Evolutionary conservation across 768 basidiomycete species (phyloP).

Genomic region (Ramaria rubella): DNA sequence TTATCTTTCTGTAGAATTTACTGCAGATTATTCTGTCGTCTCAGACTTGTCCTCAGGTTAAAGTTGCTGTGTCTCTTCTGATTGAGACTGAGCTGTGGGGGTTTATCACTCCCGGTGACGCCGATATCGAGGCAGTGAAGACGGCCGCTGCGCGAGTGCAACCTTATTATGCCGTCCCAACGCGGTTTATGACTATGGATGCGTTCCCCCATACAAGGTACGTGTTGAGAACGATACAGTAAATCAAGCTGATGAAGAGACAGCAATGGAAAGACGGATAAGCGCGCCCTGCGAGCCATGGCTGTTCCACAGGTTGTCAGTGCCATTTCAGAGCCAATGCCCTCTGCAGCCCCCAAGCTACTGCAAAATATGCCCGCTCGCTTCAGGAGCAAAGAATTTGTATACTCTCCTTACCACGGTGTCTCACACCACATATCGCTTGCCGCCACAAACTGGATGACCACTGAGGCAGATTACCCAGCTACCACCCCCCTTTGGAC

Average conservation of each 20-base stretch:
- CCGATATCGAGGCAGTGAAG: conserved; percentile 33
- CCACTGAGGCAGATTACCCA: background rate
- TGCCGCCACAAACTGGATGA: conserved; percentile 1
- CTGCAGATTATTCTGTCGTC: too few species aligned
- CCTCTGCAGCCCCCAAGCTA: too few species aligned
- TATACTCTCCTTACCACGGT: background rate
- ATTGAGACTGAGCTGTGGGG: conserved; percentile 51
- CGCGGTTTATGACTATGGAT: conserved; percentile 36
- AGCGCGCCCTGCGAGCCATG: conserved; percentile 18
- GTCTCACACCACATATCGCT: background rate
- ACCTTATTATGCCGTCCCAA: conserved; percentile 56
- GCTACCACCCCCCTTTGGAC: conserved; percentile 1
- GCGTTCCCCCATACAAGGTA: conserved; percentile 49
- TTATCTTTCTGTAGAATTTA: conserved; percentile 13
- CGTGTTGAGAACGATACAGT: conserved; percentile 16
- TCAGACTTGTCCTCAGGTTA: conserved; percentile 37
- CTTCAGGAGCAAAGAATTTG: background rate
- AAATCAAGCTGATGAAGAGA: background rate
- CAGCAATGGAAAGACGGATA: conserved; percentile 36
- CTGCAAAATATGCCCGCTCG: background rate
- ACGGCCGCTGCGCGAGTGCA: conserved; percentile 43
- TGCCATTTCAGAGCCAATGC: background rate
- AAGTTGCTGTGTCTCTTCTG: conserved; percentile 43
- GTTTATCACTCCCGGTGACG: conserved; percentile 39
- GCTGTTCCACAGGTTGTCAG: conserved; percentile 1